Conservation (phyloP, 2,329 filamentous ascomycete species). For the Stenocarpella maydis region DNA sequence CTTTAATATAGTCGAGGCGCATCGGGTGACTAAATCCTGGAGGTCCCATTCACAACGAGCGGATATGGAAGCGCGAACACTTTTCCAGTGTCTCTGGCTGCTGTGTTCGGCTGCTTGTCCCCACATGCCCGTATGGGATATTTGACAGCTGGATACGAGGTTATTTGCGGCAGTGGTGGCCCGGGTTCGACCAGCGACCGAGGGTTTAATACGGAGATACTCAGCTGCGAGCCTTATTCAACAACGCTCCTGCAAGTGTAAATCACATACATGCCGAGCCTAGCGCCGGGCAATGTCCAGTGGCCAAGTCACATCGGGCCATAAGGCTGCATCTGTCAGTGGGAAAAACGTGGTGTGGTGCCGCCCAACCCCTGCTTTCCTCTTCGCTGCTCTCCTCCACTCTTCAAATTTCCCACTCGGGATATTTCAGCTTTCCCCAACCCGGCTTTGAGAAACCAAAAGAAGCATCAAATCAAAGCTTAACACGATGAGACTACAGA, state of each 20-base stretch:
- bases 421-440: too few species aligned
- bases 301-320: background rate
- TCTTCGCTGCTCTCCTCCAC: too few species aligned
- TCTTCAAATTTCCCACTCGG: too few species aligned
- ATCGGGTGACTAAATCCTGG: background rate
- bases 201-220: background rate
- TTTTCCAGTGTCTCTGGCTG: background rate
- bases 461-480: too few species aligned
- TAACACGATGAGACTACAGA: too few species aligned
- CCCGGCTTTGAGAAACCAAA: too few species aligned
- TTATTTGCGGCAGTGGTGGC: background rate
- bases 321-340: background rate
- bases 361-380: too few species aligned
- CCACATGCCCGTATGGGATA: conserved; percentile 1
- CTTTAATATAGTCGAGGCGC: background rate
- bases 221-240: background rate
- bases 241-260: background rate
- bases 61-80: background rate
- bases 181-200: conserved; percentile 2
- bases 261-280: background rate
- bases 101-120: background rate
- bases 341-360: too few species aligned
- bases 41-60: background rate
- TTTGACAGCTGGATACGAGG: conserved; percentile 22
- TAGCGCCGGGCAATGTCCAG: background rate